These are phyloP conservation scores for Ramularia collo-cygni DNA, from an alignment of 2,329 filamentous ascomycete species.

Conservation along the genomic window DNA sequence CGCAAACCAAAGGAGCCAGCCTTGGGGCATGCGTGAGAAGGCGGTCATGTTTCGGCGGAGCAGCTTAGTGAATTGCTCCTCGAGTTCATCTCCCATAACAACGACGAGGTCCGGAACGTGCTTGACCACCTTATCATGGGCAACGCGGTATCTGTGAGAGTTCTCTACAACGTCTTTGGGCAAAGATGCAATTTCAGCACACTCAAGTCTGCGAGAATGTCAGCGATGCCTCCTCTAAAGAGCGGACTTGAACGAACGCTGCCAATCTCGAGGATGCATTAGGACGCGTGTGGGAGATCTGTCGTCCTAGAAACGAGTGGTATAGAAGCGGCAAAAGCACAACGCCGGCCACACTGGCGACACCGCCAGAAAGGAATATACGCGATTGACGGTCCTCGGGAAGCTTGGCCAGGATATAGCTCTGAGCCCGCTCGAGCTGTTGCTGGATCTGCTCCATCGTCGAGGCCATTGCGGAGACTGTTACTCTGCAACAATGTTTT, in stretches of 20 bases:
- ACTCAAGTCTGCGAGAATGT: slow-evolving; percentile 4
- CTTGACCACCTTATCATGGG: slow-evolving; percentile 18
- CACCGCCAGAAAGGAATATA: slow-evolving; percentile 12
- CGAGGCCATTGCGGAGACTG: not conserved
- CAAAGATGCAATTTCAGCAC: slow-evolving; percentile 14
- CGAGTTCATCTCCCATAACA: slow-evolving; percentile 8
- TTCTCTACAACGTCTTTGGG: slow-evolving; percentile 14
- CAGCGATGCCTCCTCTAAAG: too few relatives aligned
- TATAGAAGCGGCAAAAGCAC: slow-evolving; percentile 15
- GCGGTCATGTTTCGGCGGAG: slow-evolving; percentile 15
- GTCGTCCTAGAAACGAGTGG: slow-evolving; percentile 15
- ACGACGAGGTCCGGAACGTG: slow-evolving; percentile 11
- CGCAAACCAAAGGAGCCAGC: slow-evolving; percentile 13
- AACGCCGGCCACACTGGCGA: slow-evolving; percentile 12
- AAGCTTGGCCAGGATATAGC: slow-evolving; percentile 8
- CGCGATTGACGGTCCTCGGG: slow-evolving; percentile 14
- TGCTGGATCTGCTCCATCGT: slow-evolving; percentile 10
- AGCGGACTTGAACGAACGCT: not conserved
- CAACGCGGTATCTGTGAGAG: slow-evolving; percentile 12
- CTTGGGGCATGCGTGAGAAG: slow-evolving; percentile 14
- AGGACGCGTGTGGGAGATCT: slow-evolving; percentile 14
- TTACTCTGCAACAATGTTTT: too few relatives aligned
- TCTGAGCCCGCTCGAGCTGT: slow-evolving; percentile 5
- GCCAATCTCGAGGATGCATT: slow-evolving; percentile 12
- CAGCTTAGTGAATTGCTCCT: slow-evolving; percentile 14